Evolutionary conservation across 345 rosid genomes (phyloP), one percentile per base, ranked within the genome.

Genomic region (Eucalyptus decipiens): DNA sequence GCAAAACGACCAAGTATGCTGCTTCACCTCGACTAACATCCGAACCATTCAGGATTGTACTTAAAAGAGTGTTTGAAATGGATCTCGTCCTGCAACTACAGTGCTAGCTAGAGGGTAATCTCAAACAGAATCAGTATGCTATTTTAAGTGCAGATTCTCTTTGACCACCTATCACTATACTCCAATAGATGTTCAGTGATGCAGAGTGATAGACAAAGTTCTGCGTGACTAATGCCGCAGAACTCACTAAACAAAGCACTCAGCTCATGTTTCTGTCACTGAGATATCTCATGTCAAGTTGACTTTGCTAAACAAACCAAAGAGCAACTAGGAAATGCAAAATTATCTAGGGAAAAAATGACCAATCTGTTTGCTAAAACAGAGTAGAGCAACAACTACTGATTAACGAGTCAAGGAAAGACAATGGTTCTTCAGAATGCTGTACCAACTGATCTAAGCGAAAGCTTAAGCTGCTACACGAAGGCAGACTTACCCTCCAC

Each of bases 401-500:
- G 76, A n/a, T 19, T 37, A 23, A 37, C 40, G 45, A 72, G 81
- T 72, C 81, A 72, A 52, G 2, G 58, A 69, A 10, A 13, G 81
- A 69, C 45, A 24, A 56, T 56, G 1, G 40, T 72, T 10, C 43
- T 34, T 34, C 45, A 19, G 8, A 34, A 76, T 21, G 21, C 24
- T 10, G 83, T 76, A 47, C 83, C 45, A 11, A 76, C 83, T 3
- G 14, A 76, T 42, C 45, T 37, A 76, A 76, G 6, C 47, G 28
- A 37, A 72, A 21, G 81, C 28, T 37, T 10, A 11, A 72, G 9
- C 45, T 2, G 14, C 83, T 72, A 5, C 42, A 76, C 16, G 3
- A 76, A 37, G 12, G 9, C 7, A 43, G 24, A 21, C 96, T 94
- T 88, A 95, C 99, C 72, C 95, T 93, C 96, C 95, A 95, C 86